Base-by-base conservation (phyloP, 2,329 filamentous ascomycete genomes). In the Harringtonia aguacate region DNA sequence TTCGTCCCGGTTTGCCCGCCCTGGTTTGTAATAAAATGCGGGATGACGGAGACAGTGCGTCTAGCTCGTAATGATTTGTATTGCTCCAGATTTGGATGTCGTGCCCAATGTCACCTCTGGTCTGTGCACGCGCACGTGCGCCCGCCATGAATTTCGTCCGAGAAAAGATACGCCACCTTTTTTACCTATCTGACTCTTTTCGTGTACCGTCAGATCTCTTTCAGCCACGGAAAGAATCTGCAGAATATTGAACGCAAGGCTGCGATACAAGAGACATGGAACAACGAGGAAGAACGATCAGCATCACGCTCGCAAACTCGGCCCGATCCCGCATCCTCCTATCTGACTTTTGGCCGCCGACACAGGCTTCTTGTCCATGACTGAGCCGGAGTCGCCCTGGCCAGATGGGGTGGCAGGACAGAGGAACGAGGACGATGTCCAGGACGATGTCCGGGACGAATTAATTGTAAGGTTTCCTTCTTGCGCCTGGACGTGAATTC, bases 361-460 rank as follows among this genome's bases (percentile, higher is more conserved):
- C 33, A 18, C 12, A 36, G 29, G 14, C 12, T n/a, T 17, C 38
- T 40, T 27, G 17, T 12, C 8, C 12, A 24, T 20, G 15, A n/a
- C 15, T 20, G 7, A 10, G 4, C 20, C 35, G 20, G 6, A 27
- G 22, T 35, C 30, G 39, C 31, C 40, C 35, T 27, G 36, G 36
- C 18, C 34, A 30, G n/a, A n/a, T n/a, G n/a, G 8, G 24, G 17
- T 4, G 22, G 36, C n/a, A 18, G 29, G 29, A 12, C n/a, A 22
- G 33, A 36, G 24, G 22, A 35, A 14, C 14, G 35, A 35, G 21
- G 22, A 39, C n/a, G n/a, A n/a, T n/a, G n/a, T 9, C 13, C 28
- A 43, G 17, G 41, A 43, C 4, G 42, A 43, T 3, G 40, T 36
- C 10, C 20, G 28, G 12, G 24, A 47, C n/a, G 35, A 40, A 6